phyloP scores from a whole-genome alignment of 139 green algal species.

The Ettlia oleoabundans region DNA sequence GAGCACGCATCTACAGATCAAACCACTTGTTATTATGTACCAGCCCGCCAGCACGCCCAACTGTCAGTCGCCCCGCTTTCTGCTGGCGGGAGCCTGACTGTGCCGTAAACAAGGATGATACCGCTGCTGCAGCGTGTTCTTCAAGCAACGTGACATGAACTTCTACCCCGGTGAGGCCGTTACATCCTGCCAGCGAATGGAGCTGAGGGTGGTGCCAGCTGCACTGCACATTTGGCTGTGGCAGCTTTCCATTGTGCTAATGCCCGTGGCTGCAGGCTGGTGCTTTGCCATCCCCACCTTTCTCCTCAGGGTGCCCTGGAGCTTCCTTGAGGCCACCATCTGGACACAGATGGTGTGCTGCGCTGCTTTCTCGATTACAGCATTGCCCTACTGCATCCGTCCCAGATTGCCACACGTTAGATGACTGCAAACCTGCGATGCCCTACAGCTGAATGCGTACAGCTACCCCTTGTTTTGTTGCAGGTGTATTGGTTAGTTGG shows the following conservation, averaged over 20 bases:
- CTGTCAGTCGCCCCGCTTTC: no score
- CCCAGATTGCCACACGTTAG: no score
- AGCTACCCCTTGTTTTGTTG: neutral
- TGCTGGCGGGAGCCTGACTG: no score
- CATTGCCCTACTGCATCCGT: no score
- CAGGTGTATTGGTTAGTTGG: slow-evolving; percentile 44
- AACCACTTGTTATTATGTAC: no score
- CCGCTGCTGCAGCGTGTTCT: slow-evolving; percentile 49
- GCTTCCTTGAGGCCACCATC: slow-evolving; percentile 44
- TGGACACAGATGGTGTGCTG: neutral
- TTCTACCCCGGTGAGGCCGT: slow-evolving; percentile 24
- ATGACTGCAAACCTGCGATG: no score
- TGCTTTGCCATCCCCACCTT: slow-evolving; percentile 59
- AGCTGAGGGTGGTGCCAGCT: neutral
- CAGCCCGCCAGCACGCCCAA: no score
- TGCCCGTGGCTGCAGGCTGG: no score
- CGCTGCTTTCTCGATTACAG: no score
- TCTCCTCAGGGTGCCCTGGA: slow-evolving; percentile 44
- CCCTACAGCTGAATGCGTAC: neutral
- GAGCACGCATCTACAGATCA: no score
- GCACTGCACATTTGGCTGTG: neutral
- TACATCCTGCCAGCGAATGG: neutral
- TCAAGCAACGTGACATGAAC: slow-evolving; percentile 58
- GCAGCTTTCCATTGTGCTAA: neutral
- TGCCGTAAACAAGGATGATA: no score